These are phyloP conservation scores for Talaromyces sp. DNA, from an alignment of 2,329 filamentous ascomycete species.

Conservation along the genomic window DNA sequence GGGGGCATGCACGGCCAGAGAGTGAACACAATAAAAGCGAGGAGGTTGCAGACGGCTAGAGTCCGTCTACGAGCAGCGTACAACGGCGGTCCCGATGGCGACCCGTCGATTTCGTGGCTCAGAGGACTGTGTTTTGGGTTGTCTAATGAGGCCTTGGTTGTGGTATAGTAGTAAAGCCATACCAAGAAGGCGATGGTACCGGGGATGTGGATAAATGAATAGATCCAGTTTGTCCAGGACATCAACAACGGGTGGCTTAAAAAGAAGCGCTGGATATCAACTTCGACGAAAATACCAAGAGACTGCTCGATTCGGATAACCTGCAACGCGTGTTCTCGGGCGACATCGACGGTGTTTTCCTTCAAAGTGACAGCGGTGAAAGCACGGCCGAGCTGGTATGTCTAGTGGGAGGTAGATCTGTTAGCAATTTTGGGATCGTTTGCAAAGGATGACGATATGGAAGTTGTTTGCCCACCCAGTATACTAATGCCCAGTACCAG, in stretches of 20 bases:
- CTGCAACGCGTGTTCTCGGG: slow-evolving; percentile 64
- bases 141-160: slow-evolving; percentile 50
- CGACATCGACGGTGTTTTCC: slow-evolving; percentile 63
- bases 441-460: slow-evolving; percentile 5
- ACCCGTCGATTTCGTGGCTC: slow-evolving; percentile 31
- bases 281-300: slow-evolving; percentile 62
- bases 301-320: slow-evolving; percentile 63
- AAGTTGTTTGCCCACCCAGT: slow-evolving; percentile 55
- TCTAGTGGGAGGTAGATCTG: slow-evolving; percentile 38
- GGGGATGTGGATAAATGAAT: slow-evolving; percentile 75
- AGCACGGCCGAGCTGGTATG: slow-evolving; percentile 70
- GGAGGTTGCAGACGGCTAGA: slow-evolving; percentile 55
- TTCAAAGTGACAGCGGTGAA: slow-evolving; percentile 66
- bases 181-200: slow-evolving; percentile 68
- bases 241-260: slow-evolving; percentile 53
- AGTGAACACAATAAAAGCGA: slow-evolving; percentile 57
- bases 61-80: slow-evolving; percentile 55
- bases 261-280: slow-evolving; percentile 57
- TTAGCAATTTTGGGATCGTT: not conserved
- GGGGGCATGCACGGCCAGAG: slow-evolving; percentile 60
- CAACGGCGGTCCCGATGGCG: slow-evolving; percentile 46
- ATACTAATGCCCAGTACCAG: slow-evolving; percentile 74
- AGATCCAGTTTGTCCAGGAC: slow-evolving; percentile 66
- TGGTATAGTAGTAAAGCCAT: slow-evolving; percentile 66
- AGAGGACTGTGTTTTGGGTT: slow-evolving; percentile 17